phyloP scores from a whole-genome alignment of 306 rosid species.

The Mimosa bimucronata region DNA sequence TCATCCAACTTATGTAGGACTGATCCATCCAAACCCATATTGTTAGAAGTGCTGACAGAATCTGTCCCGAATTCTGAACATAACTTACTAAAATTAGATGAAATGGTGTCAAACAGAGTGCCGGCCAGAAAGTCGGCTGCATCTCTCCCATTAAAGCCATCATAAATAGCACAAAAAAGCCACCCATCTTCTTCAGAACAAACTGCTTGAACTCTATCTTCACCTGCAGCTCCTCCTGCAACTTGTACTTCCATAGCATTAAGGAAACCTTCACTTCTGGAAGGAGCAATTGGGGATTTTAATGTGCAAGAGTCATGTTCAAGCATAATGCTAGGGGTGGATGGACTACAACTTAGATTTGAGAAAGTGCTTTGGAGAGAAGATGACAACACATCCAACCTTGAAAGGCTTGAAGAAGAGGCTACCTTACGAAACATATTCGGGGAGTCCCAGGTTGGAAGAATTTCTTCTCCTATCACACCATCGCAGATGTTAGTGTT shows the following conservation, averaged over 20 bases:
- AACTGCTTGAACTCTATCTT: conserved; percentile 98
- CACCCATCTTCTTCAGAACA: conserved; percentile 98
- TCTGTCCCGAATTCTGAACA: conserved; percentile 50
- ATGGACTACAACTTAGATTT: conserved; percentile 84
- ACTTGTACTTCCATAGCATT: conserved; percentile 83
- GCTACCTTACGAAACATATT: conserved; percentile 84
- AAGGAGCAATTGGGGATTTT: conserved; percentile 62
- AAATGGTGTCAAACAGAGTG: conserved; percentile 83
- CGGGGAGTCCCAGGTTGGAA: conserved; percentile 97
- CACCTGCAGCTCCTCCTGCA: conserved; percentile 99
- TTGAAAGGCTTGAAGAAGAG: conserved; percentile 76
- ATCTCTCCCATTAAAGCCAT: conserved; percentile 97
- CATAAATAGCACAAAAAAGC: conserved; percentile 96
- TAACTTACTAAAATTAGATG: conserved; percentile 63
- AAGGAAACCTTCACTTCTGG: conserved; percentile 77
- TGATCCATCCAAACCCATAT: conserved; percentile 38
- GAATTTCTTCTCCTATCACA: conserved; percentile 83
- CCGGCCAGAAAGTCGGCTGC: conserved; percentile 99
- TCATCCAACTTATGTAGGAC: conserved; percentile 42
- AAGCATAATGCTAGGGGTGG: conserved; percentile 57
- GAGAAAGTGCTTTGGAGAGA: conserved; percentile 82
- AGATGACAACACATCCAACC: conserved; percentile 77
- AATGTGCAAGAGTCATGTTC: conserved; percentile 68
- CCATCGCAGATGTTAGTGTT: conserved; percentile 98
- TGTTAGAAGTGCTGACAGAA: neutral